Conservation (phyloP, 2,329 filamentous ascomycete genomes). For the Trichoderma sp. region DNA sequence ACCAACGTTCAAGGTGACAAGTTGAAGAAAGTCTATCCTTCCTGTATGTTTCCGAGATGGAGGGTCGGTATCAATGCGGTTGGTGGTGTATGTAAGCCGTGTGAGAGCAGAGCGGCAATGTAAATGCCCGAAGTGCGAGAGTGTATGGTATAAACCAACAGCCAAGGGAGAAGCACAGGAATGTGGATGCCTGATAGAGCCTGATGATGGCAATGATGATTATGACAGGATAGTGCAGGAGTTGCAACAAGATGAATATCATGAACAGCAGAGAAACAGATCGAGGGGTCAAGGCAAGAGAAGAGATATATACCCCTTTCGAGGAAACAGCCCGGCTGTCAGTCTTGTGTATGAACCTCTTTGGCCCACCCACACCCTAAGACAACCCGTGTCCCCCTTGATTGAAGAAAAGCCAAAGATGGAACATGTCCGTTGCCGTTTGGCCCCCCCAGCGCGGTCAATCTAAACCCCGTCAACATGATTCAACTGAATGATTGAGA, state of each 20-base stretch:
- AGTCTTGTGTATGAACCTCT: neutral
- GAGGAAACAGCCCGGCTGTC: neutral
- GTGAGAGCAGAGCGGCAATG: neutral
- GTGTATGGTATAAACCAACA: constrained; percentile 12
- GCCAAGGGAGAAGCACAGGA: constrained; percentile 1
- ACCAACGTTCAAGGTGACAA: neutral
- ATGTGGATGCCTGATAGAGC: neutral
- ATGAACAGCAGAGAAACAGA: neutral
- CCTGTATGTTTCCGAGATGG: constrained; percentile 8
- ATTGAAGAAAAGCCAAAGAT: neutral
- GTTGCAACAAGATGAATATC: neutral
- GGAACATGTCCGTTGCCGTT: neutral
- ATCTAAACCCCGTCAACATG: neutral
- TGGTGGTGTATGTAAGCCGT: neutral
- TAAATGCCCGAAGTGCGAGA: neutral
- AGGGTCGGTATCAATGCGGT: neutral
- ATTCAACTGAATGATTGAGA: neutral
- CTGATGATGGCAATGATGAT: neutral
- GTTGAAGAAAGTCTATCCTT: neutral
- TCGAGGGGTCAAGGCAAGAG: neutral
- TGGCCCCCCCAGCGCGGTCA: neutral
- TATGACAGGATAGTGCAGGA: neutral
- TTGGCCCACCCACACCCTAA: neutral
- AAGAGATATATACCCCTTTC: neutral
- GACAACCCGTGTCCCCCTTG: neutral